phyloP scores from a whole-genome alignment of 805 yeast species.

The Kluyveromyces wickerhamii region DNA sequence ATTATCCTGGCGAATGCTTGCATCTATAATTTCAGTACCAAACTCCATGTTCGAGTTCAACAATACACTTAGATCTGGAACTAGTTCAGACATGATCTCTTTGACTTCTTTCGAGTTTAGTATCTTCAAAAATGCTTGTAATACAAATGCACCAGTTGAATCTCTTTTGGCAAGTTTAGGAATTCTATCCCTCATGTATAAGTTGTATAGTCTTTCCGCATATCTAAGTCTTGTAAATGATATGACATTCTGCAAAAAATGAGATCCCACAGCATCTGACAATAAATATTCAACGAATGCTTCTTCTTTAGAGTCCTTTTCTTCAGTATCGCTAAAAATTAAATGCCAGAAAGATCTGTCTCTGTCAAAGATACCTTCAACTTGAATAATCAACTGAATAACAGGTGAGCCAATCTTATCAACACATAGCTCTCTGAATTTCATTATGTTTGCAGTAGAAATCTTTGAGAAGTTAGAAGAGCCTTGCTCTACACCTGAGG shows the following conservation, averaged over 20 bases:
- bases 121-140: conserved; percentile 61
- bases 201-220: conserved; percentile 58
- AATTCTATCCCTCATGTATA: conserved; percentile 69
- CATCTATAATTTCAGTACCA: conserved; percentile 57
- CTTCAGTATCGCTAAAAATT: conserved; percentile 47
- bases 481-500: conserved; percentile 22
- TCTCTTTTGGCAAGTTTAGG: conserved; percentile 70
- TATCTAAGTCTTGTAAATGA: conserved; percentile 58
- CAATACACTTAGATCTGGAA: conserved; percentile 57
- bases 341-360: conserved; percentile 65
- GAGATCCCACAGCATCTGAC: conserved; percentile 89
- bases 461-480: conserved; percentile 17
- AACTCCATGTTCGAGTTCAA: conserved; percentile 64
- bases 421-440: conserved; percentile 65
- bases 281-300: conserved; percentile 77
- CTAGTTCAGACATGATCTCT: conserved; percentile 51
- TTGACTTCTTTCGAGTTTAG: conserved; percentile 57
- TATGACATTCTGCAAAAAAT: conserved; percentile 71
- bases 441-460: conserved; percentile 31
- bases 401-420: conserved; percentile 85
- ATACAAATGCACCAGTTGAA: conserved; percentile 75
- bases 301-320: conserved; percentile 53
- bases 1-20: conserved; percentile 49
- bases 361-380: conserved; percentile 73
- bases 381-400: conserved; percentile 63